Evolutionary conservation across 257 asterid species (phyloP).

Genomic region (Solanum ossicruentum): DNA sequence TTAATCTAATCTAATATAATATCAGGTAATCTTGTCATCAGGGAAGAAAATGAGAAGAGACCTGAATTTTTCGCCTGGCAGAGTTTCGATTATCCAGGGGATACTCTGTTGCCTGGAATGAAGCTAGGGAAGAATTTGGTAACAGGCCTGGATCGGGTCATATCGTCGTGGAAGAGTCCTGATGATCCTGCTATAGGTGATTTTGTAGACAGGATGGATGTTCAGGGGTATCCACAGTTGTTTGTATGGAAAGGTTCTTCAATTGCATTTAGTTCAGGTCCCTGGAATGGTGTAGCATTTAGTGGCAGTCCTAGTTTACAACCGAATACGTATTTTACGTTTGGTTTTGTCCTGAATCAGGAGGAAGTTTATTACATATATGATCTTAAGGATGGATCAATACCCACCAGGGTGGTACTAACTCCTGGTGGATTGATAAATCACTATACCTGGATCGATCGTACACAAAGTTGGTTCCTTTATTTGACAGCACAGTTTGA

Average conservation of each 20-base stretch:
- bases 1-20: not conserved
- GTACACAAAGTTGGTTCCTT: not conserved
- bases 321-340: slow-evolving; percentile 8
- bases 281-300: slow-evolving; percentile 37
- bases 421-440: not conserved
- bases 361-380: slow-evolving; percentile 17
- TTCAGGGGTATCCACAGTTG: slow-evolving; percentile 19
- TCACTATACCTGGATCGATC: not conserved
- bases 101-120: slow-evolving; percentile 9
- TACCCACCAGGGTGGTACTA: slow-evolving; percentile 16
- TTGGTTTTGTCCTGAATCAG: slow-evolving; percentile 3
- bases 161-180: slow-evolving; percentile 11
- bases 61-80: slow-evolving; percentile 1
- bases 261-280: slow-evolving; percentile 20
- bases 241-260: slow-evolving; percentile 11
- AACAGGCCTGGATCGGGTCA: not conserved
- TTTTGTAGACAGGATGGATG: slow-evolving; percentile 10
- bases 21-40: slow-evolving; percentile 19
- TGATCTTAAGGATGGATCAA: slow-evolving; percentile 10
- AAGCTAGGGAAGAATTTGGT: not conserved
- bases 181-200: slow-evolving; percentile 33
- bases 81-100: slow-evolving; percentile 9
- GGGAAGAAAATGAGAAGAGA: not conserved
- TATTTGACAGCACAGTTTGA: not conserved
- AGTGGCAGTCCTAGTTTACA: slow-evolving; percentile 19